Conservation (phyloP, 805 yeast species). For the Saccharomycopsis sp. region DNA sequence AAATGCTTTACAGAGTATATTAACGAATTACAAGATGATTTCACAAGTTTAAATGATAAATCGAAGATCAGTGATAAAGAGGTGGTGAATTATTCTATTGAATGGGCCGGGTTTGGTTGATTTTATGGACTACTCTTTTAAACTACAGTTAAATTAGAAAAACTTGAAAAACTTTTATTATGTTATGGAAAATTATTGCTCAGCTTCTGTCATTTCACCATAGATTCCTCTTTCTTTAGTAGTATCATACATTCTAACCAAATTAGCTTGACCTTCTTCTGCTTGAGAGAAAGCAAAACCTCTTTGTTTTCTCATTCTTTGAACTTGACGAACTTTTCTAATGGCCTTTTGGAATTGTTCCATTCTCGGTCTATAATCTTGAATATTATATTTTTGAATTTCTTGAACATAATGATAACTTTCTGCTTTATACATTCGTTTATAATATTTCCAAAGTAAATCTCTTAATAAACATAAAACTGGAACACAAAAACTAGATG, state of each 20-base stretch:
- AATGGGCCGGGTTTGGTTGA: conserved; percentile 96
- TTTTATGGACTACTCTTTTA: too few relatives aligned
- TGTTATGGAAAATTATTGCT: too few relatives aligned
- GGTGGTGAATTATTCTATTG: conserved; percentile 55
- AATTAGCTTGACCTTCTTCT: conserved; percentile 86
- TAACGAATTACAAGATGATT: conserved; percentile 12
- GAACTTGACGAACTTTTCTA: conserved; percentile 94
- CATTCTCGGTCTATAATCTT: conserved; percentile 90
- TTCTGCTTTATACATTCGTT: conserved; percentile 85
- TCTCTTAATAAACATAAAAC: conserved; percentile 75
- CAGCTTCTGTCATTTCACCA: conserved; percentile 36
- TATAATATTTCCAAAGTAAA: conserved; percentile 87
- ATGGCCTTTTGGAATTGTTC: conserved; percentile 96
- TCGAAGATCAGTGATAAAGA: conserved; percentile 7
- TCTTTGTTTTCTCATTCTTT: conserved; percentile 94
- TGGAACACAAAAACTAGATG: conserved; percentile 66
- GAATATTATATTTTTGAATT: conserved; percentile 89
- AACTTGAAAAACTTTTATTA: too few relatives aligned
- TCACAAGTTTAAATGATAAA: too few relatives aligned
- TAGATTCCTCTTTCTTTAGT: conserved; percentile 72
- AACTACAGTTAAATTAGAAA: too few relatives aligned
- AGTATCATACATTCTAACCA: conserved; percentile 91
- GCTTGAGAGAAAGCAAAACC: conserved; percentile 98
- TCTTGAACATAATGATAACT: conserved; percentile 93
- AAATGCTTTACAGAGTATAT: not conserved